A percentile compares a stretch with the other conserved stretches of the same genome.
Evolutionary conservation across 2,329 filamentous ascomycete genomes (phyloP).

Genomic region (Fusarium nurragi): DNA sequence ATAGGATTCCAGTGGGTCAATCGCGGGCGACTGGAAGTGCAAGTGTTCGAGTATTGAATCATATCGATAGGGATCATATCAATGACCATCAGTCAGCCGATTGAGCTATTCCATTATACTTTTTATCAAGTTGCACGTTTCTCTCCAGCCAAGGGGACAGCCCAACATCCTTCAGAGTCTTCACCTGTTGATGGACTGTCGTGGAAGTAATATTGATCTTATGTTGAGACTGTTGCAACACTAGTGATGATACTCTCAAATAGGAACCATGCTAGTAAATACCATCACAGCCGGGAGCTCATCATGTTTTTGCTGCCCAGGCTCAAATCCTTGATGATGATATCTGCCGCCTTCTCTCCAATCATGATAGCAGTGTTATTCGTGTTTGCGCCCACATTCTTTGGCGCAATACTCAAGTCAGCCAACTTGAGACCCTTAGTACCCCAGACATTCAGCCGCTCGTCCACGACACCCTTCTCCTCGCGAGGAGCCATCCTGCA

Average conservation of each 20-base stretch:
- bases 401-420: conserved; percentile 50
- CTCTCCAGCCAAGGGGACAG: too few species aligned
- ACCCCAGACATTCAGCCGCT: conserved; percentile 55
- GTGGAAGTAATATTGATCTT: not conserved
- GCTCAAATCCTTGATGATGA: conserved; percentile 52
- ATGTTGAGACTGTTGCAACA: not conserved
- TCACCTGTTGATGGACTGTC: not conserved
- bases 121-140: too few species aligned
- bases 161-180: too few species aligned
- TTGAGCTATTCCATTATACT: too few species aligned
- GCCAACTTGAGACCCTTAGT: conserved; percentile 54
- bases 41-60: too few species aligned
- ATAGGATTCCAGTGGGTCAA: too few species aligned
- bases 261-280: not conserved
- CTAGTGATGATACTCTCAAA: not conserved
- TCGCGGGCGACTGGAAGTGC: too few species aligned
- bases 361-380: conserved; percentile 59
- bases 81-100: too few species aligned
- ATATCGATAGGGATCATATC: too few species aligned
- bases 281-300: not conserved
- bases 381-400: conserved; percentile 59
- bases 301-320: not conserved
- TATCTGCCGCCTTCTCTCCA: conserved; percentile 59
- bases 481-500: conserved; percentile 57
- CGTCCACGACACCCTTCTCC: conserved; percentile 51